Evolutionary conservation across 2,329 filamentous ascomycete genomes (phyloP), one percentile per base, ranked within the genome.

Genomic region (Penicillium sp.): DNA sequence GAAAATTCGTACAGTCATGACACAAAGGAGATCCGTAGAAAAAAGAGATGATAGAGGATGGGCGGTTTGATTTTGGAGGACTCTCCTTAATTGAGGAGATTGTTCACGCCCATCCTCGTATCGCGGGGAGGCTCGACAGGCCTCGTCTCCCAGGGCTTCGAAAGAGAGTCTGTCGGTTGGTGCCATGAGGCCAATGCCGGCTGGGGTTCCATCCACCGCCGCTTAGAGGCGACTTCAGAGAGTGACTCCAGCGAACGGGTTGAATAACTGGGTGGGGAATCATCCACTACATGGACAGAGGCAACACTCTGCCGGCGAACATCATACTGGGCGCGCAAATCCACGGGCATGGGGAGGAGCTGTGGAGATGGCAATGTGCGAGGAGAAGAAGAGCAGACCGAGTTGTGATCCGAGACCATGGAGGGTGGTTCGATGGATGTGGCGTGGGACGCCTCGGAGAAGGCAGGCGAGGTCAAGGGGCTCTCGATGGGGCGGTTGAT

Each of bases 381-480:
- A 17, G 87, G 86, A 12, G 88, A 89, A 33, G 84, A 84, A 4
- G 87, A 88, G 72, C 86, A 86, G 59, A 85, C 82, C 1, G 88
- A 89, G 65, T 85, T 84, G 30, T 82, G 81, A 74, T 95, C 91
- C 0, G 91, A 92, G 54, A 91, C 83, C 65, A 92, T 82, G 1
- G 89, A 91, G 7, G 89, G 89, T 4, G 88, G 86, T 49, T 90
- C 88, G 17, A 84, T 79, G 2, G 82, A 84, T 19, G 84, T 83
- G 54, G 81, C 77, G 61, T 82, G 80, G 2, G 89, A 91, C 42
- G 85, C 82, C 57, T 89, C 86, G 2, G 87, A 89, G 67, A 83
- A 86, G 56, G 85, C 83, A 15, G 89, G 89, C 9, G 88, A 91
- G 45, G 86, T 86, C 68, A 90, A 82, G 38, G 88, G 83, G 10